A percentile compares a stretch with the other conserved stretches of the same genome.
These are phyloP conservation scores for Microbotryum violaceum DNA, from an alignment of 1,284 basidiomycete species.

Conservation along the genomic window DNA sequence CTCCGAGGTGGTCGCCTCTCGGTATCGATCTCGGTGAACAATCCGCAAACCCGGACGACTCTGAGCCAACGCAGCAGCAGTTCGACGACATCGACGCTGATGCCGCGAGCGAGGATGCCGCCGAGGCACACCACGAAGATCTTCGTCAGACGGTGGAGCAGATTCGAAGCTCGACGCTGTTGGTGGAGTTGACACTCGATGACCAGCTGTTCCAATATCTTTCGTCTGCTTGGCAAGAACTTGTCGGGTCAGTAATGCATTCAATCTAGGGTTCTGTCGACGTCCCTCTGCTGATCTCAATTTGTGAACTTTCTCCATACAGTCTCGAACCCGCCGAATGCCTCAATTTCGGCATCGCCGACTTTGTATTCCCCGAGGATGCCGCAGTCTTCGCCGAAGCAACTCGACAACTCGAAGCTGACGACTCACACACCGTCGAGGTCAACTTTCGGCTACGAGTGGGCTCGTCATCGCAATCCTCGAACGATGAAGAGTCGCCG, in stretches of 20 bases:
- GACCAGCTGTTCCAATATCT: conserved; percentile 81
- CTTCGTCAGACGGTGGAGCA: conserved; percentile 79
- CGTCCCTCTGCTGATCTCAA: conserved; percentile 1
- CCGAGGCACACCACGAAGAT: conserved; percentile 41
- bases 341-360: conserved; percentile 70
- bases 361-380: conserved; percentile 74
- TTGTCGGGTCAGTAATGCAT: conserved; percentile 68
- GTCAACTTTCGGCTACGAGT: conserved; percentile 79
- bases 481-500: conserved; percentile 37
- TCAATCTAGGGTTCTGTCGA: neutral
- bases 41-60: neutral
- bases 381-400: conserved; percentile 80
- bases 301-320: neutral
- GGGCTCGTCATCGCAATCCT: conserved; percentile 44
- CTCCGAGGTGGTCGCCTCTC: conserved; percentile 18
- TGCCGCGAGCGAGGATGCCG: neutral
- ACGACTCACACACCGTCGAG: conserved; percentile 91
- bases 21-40: conserved; percentile 23
- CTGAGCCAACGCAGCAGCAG: neutral
- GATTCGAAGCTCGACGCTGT: conserved; percentile 86
- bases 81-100: neutral
- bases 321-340: conserved; percentile 80
- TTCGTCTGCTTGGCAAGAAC: conserved; percentile 86
- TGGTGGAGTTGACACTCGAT: conserved; percentile 89
- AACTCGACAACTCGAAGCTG: conserved; percentile 72